Evolutionary conservation across 2,329 filamentous ascomycete species (phyloP).

Genomic region (Periconia digitata): DNA sequence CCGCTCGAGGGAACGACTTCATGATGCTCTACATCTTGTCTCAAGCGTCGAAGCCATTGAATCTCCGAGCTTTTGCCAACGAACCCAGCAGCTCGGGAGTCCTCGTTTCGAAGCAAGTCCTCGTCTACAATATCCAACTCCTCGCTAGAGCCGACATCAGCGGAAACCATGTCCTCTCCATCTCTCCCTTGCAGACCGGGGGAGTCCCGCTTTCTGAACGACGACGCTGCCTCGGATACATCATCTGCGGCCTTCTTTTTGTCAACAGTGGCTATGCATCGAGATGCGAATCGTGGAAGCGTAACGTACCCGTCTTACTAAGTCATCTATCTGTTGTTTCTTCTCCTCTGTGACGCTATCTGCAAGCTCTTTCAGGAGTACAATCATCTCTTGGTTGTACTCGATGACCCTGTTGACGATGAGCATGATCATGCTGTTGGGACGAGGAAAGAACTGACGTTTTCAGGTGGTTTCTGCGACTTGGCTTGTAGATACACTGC

Average conservation of each 20-base stretch:
- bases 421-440: no score
- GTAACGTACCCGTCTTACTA: background rate
- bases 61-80: background rate
- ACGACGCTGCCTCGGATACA: no score
- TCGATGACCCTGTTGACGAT: no score
- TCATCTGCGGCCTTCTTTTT: background rate
- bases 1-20: slow-evolving; percentile 3
- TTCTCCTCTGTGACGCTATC: slow-evolving; percentile 1
- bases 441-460: slow-evolving; percentile 9
- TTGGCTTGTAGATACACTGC: slow-evolving; percentile 26
- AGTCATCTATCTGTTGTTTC: background rate
- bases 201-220: no score
- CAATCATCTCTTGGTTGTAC: slow-evolving; percentile 9
- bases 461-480: slow-evolving; percentile 23
- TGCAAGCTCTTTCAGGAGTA: slow-evolving; percentile 7
- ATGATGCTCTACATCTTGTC: slow-evolving; percentile 11
- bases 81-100: background rate
- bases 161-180: no score
- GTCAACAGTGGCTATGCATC: background rate
- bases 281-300: background rate
- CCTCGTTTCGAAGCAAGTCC: no score
- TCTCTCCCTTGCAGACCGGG: no score
- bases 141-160: slow-evolving; percentile 15
- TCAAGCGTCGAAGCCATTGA: background rate
- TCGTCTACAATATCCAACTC: no score